Conservation (phyloP, 2,329 filamentous ascomycete species). For the Passalora sequoiae region DNA sequence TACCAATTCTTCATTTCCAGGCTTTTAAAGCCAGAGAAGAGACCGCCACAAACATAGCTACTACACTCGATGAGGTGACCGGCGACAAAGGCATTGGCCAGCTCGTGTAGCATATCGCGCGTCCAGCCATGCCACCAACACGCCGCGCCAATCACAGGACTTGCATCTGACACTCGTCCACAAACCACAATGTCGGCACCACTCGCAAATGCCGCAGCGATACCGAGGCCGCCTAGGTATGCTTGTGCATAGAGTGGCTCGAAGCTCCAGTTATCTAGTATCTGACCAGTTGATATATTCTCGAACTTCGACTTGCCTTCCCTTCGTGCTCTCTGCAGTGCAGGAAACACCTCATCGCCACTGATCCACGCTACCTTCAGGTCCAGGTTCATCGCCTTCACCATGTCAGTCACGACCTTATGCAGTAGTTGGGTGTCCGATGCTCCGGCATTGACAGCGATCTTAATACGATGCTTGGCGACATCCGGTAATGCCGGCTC, state of each 20-base stretch:
- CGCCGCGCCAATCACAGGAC: constrained; percentile 41
- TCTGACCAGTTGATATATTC: constrained; percentile 38
- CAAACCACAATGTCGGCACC: constrained; percentile 45
- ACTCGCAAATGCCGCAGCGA: constrained; percentile 37
- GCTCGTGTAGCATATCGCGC: constrained; percentile 35
- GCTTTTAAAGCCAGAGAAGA: constrained; percentile 42
- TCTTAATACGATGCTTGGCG: constrained; percentile 48
- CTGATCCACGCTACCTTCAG: constrained; percentile 47
- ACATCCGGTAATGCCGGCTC: constrained; percentile 43
- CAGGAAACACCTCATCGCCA: constrained; percentile 39
- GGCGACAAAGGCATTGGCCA: constrained; percentile 41
- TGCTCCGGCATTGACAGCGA: constrained; percentile 54
- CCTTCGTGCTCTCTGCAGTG: constrained; percentile 33
- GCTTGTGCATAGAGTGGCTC: constrained; percentile 34
- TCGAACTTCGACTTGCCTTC: constrained; percentile 35
- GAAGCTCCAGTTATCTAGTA: constrained; percentile 33
- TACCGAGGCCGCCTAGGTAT: constrained; percentile 43
- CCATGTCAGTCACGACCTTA: constrained; percentile 39
- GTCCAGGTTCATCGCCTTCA: constrained; percentile 32
- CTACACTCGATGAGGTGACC: constrained; percentile 44
- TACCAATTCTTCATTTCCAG: constrained; percentile 37
- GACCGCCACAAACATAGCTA: constrained; percentile 41
- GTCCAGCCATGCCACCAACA: constrained; percentile 45
- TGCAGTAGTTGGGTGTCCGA: constrained; percentile 52
- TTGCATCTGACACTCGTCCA: constrained; percentile 42